Conservation (phyloP, 805 yeast genomes). For the Ogataea pignaliae region DNA sequence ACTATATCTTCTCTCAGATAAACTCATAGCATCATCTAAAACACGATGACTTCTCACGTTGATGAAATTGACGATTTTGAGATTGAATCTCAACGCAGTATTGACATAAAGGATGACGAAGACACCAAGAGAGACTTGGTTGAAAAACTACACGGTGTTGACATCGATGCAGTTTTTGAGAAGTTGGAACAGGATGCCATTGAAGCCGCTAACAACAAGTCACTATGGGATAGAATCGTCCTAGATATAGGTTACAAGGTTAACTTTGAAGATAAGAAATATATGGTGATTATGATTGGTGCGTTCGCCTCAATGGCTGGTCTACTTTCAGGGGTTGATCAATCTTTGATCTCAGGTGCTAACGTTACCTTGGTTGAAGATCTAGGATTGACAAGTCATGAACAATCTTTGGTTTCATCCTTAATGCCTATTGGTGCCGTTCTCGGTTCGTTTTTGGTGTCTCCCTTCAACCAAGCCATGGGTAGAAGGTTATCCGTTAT, state of each 20-base stretch:
- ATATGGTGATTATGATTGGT: constrained; percentile 48
- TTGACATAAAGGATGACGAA: constrained; percentile 21
- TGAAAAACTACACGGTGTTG: constrained; percentile 26
- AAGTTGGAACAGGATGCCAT: constrained; percentile 32
- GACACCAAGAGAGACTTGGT: constrained; percentile 26
- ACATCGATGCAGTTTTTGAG: constrained; percentile 34
- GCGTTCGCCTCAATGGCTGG: constrained; percentile 61
- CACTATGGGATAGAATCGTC: constrained; percentile 35
- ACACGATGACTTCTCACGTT: not conserved
- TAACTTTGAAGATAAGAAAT: constrained; percentile 39
- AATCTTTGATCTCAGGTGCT: constrained; percentile 64
- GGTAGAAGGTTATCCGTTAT: constrained; percentile 56
- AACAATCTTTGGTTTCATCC: constrained; percentile 51
- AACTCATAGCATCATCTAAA: too few species aligned
- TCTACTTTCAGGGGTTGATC: constrained; percentile 61
- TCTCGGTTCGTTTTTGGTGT: constrained; percentile 55
- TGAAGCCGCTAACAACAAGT: constrained; percentile 27
- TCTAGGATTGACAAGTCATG: constrained; percentile 35
- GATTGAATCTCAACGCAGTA: constrained; percentile 14
- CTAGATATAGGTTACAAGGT: constrained; percentile 32
- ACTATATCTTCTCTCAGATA: too few species aligned
- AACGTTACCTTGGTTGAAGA: constrained; percentile 43
- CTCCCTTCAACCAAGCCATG: constrained; percentile 50
- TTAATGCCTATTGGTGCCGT: constrained; percentile 70
- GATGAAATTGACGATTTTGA: not conserved